Percentiles rank a stretch among this genome's conserved stretches.
These are phyloP conservation scores for Polytrichum commune DNA, from an alignment of 225 moss, liverwort and hornwort species.

Conservation along the genomic window DNA sequence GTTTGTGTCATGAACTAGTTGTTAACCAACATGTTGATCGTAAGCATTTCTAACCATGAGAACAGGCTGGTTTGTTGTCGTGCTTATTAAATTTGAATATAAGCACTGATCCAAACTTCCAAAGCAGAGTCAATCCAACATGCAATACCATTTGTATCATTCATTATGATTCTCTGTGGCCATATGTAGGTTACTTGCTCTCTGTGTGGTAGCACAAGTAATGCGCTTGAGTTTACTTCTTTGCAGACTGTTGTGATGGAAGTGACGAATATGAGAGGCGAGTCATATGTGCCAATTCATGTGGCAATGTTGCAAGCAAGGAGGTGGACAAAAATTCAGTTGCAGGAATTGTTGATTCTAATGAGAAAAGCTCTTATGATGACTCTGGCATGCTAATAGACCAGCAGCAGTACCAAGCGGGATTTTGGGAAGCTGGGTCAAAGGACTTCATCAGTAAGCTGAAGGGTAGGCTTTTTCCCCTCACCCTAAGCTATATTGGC, in stretches of 20 bases:
- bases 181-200: background rate
- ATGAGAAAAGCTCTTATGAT: slow-evolving; percentile 4
- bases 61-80: too few species aligned
- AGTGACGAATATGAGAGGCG: slow-evolving; percentile 43
- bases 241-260: slow-evolving; percentile 53
- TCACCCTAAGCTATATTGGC: background rate
- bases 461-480: slow-evolving; percentile 23
- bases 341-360: slow-evolving; percentile 6
- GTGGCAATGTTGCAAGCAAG: slow-evolving; percentile 20
- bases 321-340: slow-evolving; percentile 14
- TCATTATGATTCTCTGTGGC: too few species aligned
- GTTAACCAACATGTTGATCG: too few species aligned
- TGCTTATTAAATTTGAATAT: too few species aligned
- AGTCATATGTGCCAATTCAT: slow-evolving; percentile 37
- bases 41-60: too few species aligned
- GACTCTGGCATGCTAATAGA: slow-evolving; percentile 13
- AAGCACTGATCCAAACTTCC: too few species aligned
- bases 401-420: slow-evolving; percentile 10
- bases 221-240: background rate
- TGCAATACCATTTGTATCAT: too few species aligned
- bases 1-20: too few species aligned
- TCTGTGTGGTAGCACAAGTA: background rate
- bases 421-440: slow-evolving; percentile 15
- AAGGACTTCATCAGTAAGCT: slow-evolving; percentile 31
- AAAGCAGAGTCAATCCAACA: too few species aligned